These are phyloP conservation scores for Lathyrus oleraceus DNA, from an alignment of 306 rosid genomes.

Conservation along the genomic window DNA sequence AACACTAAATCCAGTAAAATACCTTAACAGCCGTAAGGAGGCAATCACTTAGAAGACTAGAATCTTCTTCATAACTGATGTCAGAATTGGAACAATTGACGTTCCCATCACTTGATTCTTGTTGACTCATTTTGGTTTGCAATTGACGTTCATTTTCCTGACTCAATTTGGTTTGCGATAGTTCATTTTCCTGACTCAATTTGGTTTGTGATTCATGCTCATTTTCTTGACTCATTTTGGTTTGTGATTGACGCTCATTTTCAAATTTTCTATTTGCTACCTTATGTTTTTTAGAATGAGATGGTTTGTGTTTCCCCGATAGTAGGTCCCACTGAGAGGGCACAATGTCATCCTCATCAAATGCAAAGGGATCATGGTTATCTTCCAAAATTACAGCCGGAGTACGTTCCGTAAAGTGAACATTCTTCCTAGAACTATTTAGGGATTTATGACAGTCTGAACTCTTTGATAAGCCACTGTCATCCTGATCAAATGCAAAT, in stretches of 20 bases:
- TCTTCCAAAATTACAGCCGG: conserved; percentile 55
- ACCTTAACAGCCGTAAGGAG: conserved; percentile 86
- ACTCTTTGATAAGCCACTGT: conserved; percentile 61
- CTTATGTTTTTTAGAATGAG: conserved; percentile 45
- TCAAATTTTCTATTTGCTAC: conserved; percentile 47
- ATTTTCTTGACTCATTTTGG: conserved; percentile 37
- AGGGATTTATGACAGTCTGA: conserved; percentile 42
- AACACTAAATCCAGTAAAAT: conserved; percentile 28
- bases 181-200: conserved; percentile 48
- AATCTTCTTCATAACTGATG: conserved; percentile 50
- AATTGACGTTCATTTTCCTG: conserved; percentile 55
- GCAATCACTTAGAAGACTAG: conserved; percentile 72
- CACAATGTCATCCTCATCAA: conserved; percentile 80
- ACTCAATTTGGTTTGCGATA: conserved; percentile 18
- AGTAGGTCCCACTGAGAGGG: conserved; percentile 93
- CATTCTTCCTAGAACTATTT: conserved; percentile 51
- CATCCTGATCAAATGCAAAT: conserved; percentile 94
- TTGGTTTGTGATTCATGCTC: conserved; percentile 24
- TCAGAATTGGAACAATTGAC: conserved; percentile 48
- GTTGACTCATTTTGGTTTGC: conserved; percentile 45
- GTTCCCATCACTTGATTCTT: conserved; percentile 57
- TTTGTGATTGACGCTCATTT: conserved; percentile 57
- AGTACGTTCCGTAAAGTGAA: conserved; percentile 36
- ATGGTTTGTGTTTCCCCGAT: conserved; percentile 59
- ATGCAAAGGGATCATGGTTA: conserved; percentile 87